Evolutionary conservation across 2,329 filamentous ascomycete species (phyloP), one percentile per base, ranked within the genome.

Genomic region (Akanthomyces muscarius): DNA sequence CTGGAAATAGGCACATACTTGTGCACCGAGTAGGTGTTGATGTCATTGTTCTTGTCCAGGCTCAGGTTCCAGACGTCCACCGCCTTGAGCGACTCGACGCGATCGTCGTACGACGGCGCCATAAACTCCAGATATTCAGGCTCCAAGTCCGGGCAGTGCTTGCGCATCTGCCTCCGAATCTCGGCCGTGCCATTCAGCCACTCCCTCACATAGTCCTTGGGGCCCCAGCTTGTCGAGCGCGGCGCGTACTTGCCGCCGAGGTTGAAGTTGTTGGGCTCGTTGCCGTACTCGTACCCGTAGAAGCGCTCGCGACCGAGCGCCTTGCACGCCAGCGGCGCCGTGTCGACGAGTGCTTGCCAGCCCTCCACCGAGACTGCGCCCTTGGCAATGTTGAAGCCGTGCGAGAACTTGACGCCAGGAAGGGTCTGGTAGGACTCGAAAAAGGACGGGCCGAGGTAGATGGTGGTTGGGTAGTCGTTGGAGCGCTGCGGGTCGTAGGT

Each of bases 341-440:
- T 86, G 10, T 81, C 78, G 2, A 83, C 68, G 1, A 88, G 76
- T 0, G 81, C 82, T 41, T 81, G 72, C 73, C 81, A 80, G 4
- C 81, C 83, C 11, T 70, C 73, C 6, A 80, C 78, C 41, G 77
- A 79, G 66, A 86, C 86, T 2, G 72, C 80, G 36, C 78, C 80
- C 44, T 83, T 76, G 14, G 73, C 81, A 47, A 83, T 76, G 58
- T 89, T 88, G 76, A 88, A 87, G 54, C 86, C 86, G 68, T 89
- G 84, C 1, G 79, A 78, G 72, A 82, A 88, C 64, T 81, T 83
- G 30, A 80, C 79, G 51, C 77, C 75, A 3, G 83, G 79, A 76
- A 79, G 86, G 1, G 83, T 86, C 21, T 70, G 70, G 70, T 88
- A 89, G 0, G 85, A 86, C 63, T 89, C 86, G 67, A 89, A 89